phyloP scores from a whole-genome alignment of 2,329 filamentous ascomycete genomes.

The Xylaria hypoxylon region DNA sequence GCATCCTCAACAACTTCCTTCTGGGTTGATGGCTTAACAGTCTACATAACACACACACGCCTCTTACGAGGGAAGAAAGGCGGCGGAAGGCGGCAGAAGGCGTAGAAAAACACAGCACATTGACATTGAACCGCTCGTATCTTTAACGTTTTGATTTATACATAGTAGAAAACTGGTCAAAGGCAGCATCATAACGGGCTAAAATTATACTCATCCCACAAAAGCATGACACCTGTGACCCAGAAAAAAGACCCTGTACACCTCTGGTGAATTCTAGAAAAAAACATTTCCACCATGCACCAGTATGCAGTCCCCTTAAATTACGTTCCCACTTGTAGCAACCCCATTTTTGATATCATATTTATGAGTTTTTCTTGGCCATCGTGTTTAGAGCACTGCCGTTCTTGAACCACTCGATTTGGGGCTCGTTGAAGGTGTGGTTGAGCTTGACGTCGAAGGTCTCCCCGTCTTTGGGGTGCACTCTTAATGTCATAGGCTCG shows the following conservation, averaged over 20 bases:
- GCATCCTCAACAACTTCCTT: not conserved
- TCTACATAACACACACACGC: not conserved
- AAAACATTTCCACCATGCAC: constrained; percentile 52
- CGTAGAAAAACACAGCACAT: not conserved
- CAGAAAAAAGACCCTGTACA: constrained; percentile 48
- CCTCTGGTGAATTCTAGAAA: constrained; percentile 50
- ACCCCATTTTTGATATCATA: constrained; percentile 36
- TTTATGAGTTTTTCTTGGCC: constrained; percentile 73
- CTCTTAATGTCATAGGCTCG: constrained; percentile 89
- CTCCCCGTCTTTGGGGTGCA: constrained; percentile 89
- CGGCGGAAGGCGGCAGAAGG: not conserved
- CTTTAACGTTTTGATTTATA: constrained; percentile 53
- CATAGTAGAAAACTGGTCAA: constrained; percentile 50
- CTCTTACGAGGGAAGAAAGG: not conserved
- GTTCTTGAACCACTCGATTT: constrained; percentile 99
- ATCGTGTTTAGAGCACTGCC: constrained; percentile 98
- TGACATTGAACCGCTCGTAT: not conserved
- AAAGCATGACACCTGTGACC: constrained; percentile 49
- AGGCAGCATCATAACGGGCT: constrained; percentile 45
- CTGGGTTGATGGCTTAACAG: not conserved
- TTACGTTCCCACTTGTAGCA: constrained; percentile 37
- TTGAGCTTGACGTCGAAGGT: constrained; percentile 84
- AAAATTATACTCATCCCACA: constrained; percentile 47
- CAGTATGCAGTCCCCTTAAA: constrained; percentile 43
- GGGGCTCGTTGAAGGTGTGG: constrained; percentile 98